phyloP scores from a whole-genome alignment of 768 basidiomycete genomes.

The Xerocomus brunneocitrinus region DNA sequence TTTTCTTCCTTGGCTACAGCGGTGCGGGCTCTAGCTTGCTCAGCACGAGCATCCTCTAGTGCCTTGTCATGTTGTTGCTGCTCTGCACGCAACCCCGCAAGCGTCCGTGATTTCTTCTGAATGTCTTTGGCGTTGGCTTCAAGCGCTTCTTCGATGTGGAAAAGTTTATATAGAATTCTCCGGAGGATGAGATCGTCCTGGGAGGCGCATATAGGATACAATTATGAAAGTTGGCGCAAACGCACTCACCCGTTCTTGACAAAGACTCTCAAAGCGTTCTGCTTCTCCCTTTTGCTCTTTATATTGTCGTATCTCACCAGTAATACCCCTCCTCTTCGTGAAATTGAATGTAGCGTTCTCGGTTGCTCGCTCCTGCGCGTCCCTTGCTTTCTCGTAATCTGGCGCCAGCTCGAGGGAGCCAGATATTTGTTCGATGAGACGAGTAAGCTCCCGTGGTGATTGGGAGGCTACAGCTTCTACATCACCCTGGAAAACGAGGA shows the following conservation, averaged over 20 bases:
- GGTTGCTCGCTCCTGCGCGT: conserved; percentile 82
- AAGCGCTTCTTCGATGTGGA: conserved; percentile 82
- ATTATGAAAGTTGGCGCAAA: not conserved
- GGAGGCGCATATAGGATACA: conserved; percentile 6
- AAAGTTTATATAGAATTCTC: conserved; percentile 83
- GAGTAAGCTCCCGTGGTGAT: conserved; percentile 82
- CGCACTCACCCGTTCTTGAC: conserved; percentile 61
- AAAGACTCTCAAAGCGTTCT: conserved; percentile 76
- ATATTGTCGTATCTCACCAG: conserved; percentile 94
- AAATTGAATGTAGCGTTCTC: conserved; percentile 95
- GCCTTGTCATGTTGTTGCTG: conserved; percentile 67
- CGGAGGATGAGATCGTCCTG: conserved; percentile 81
- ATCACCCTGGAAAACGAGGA: conserved; percentile 98
- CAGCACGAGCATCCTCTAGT: conserved; percentile 67
- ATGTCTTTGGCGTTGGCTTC: conserved; percentile 68
- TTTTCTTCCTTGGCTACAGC: conserved; percentile 81
- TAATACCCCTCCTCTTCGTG: conserved; percentile 87
- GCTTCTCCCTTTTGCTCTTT: conserved; percentile 96
- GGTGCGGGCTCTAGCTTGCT: conserved; percentile 74
- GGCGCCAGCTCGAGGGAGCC: conserved; percentile 86
- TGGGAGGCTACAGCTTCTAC: conserved; percentile 98
- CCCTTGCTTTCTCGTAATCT: conserved; percentile 88
- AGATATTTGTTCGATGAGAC: conserved; percentile 92
- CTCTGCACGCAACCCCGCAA: conserved; percentile 63
- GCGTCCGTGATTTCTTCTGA: conserved; percentile 64